These are phyloP conservation scores for Gamsiella multidivaricata DNA, from an alignment of 192 early-diverging fungal genomes.

Conservation along the genomic window DNA sequence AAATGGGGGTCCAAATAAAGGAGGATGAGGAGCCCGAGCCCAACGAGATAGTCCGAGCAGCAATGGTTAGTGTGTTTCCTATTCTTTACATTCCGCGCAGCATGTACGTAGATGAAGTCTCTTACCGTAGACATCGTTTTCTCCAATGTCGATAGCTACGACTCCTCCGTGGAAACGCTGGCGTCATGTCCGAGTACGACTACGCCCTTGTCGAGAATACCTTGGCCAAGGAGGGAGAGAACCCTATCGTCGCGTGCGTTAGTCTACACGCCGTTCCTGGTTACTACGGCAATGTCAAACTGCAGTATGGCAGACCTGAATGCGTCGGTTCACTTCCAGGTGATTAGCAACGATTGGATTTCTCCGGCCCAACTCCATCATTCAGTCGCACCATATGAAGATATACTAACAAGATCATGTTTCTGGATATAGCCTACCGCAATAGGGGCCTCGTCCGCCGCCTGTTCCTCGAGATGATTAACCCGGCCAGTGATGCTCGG, in stretches of 20 bases:
- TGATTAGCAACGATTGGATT: background rate
- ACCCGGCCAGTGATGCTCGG: conserved; percentile 18
- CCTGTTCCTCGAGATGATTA: conserved; percentile 22
- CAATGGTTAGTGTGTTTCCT: conserved; percentile 6
- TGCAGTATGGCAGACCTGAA: conserved; percentile 21
- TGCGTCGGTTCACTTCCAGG: conserved; percentile 24
- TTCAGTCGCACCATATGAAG: background rate
- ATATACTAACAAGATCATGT: background rate
- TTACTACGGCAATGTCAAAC: conserved; percentile 23
- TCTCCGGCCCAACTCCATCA: background rate
- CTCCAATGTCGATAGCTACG: conserved; percentile 6
- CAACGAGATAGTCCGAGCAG: conserved; percentile 2
- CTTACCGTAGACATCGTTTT: background rate
- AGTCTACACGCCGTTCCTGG: conserved; percentile 6
- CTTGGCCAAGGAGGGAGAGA: conserved; percentile 17
- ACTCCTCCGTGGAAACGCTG: conserved; percentile 14
- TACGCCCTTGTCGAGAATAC: conserved; percentile 46
- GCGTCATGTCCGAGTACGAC: conserved; percentile 24
- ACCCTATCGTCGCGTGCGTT: conserved; percentile 32
- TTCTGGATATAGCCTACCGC: conserved; percentile 16
- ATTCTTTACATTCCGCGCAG: background rate
- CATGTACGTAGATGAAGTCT: background rate
- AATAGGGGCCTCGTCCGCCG: conserved; percentile 21
- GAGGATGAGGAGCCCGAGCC: conserved; percentile 18
- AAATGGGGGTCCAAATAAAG: background rate